Conservation (phyloP, 768 basidiomycete species). For the Pulveroboletus sp. region DNA sequence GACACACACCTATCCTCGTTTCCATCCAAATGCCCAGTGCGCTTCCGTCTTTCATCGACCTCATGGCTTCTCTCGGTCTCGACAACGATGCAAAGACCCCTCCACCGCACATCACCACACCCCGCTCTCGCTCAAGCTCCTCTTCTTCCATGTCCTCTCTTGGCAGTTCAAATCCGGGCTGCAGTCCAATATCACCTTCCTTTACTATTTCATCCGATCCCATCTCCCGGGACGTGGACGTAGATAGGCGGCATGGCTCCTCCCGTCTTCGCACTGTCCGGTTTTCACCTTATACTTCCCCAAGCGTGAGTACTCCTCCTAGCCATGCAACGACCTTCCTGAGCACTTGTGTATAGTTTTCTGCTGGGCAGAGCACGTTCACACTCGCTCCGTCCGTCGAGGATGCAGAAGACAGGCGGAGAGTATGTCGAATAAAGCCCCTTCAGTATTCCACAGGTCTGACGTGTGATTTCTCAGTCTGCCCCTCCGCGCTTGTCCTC, state of each 20-base stretch:
- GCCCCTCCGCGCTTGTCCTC: conserved; percentile 36
- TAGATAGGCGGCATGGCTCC: conserved; percentile 25
- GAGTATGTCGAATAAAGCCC: conserved; percentile 33
- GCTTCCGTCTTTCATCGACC: conserved; percentile 83
- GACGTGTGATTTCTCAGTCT: conserved; percentile 23
- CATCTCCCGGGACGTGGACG: conserved; percentile 25
- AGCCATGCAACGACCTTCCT: background rate
- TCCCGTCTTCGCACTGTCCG: conserved; percentile 26
- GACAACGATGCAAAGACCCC: conserved; percentile 41
- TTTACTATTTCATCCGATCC: conserved; percentile 32
- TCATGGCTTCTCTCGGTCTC: conserved; percentile 79
- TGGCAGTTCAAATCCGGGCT: conserved; percentile 33
- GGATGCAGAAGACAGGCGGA: conserved; percentile 23
- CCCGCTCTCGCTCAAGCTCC: conserved; percentile 36
- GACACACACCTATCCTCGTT: conserved; percentile 24
- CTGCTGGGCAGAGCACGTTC: conserved; percentile 42
- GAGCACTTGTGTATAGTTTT: conserved; percentile 27
- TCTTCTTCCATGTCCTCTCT: conserved; percentile 45
- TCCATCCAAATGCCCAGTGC: conserved; percentile 50
- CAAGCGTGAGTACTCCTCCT: conserved; percentile 18
- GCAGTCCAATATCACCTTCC: conserved; percentile 31
- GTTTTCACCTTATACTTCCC: conserved; percentile 29
- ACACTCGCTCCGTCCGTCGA: conserved; percentile 25
- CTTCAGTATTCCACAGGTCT: conserved; percentile 31
- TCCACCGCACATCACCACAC: conserved; percentile 22